phyloP scores from a whole-genome alignment of 1,284 basidiomycete genomes.

The Ustanciosporium gigantosporum region DNA sequence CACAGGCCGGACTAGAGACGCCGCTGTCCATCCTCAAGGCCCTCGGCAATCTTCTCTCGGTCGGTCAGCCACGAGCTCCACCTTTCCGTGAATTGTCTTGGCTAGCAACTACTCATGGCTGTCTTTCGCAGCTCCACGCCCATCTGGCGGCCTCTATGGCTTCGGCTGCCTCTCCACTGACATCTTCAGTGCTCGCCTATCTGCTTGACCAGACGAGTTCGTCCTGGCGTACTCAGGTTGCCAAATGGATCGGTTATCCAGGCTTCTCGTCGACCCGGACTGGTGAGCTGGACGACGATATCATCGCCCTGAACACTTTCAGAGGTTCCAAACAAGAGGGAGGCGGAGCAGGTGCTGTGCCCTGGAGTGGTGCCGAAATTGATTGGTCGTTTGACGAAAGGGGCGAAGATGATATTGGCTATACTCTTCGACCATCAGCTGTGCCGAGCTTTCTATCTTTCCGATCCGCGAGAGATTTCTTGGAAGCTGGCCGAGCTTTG shows the following conservation, averaged over 20 bases:
- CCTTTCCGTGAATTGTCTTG: conserved; percentile 25
- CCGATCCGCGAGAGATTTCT: conserved; percentile 27
- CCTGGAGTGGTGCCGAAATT: conserved; percentile 42
- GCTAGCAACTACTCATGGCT: conserved; percentile 16
- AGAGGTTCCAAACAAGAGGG: neutral
- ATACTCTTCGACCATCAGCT: conserved; percentile 36
- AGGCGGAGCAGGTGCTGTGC: conserved; percentile 3
- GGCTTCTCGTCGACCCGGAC: conserved; percentile 25
- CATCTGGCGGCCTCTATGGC: conserved; percentile 39
- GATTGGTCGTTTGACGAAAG: conserved; percentile 44
- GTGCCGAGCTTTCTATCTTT: conserved; percentile 38
- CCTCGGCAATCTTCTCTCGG: conserved; percentile 24
- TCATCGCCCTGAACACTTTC: conserved; percentile 1
- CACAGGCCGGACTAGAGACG: conserved; percentile 23
- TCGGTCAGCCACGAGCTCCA: conserved; percentile 14
- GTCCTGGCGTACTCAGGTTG: conserved; percentile 34
- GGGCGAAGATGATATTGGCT: conserved; percentile 44
- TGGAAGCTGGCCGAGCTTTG: conserved; percentile 44
- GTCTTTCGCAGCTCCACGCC: conserved; percentile 38
- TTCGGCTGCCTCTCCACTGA: conserved; percentile 14
- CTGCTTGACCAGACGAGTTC: conserved; percentile 30
- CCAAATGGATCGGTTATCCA: conserved; percentile 45
- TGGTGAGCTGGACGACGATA: conserved; percentile 22
- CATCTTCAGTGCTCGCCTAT: conserved; percentile 25
- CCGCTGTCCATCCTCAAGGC: conserved; percentile 15